These are phyloP conservation scores for Agaricus blazei DNA, from an alignment of 768 basidiomycete species.

Conservation along the genomic window DNA sequence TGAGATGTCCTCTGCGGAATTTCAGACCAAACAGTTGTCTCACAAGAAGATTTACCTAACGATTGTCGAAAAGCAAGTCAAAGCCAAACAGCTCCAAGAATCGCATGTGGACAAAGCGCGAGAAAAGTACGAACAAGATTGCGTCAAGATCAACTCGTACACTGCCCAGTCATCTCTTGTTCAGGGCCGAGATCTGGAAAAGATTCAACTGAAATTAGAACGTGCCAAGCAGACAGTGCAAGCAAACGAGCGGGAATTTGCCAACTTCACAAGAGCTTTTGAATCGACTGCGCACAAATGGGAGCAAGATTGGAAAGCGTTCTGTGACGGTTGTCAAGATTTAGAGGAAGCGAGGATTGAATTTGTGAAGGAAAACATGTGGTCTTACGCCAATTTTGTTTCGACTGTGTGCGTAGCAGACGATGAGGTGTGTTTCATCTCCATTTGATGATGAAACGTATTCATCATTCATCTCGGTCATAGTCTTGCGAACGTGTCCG, in stretches of 20 bases:
- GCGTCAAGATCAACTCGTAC: constrained; percentile 88
- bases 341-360: constrained; percentile 93
- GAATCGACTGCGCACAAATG: constrained; percentile 79
- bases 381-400: constrained; percentile 95
- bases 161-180: constrained; percentile 88
- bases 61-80: constrained; percentile 85
- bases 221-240: constrained; percentile 89
- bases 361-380: constrained; percentile 92
- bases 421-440: constrained; percentile 67
- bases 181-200: constrained; percentile 92
- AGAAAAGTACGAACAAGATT: constrained; percentile 92
- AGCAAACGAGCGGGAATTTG: constrained; percentile 87
- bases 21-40: constrained; percentile 59
- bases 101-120: constrained; percentile 82
- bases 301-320: constrained; percentile 92
- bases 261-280: constrained; percentile 77
- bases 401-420: constrained; percentile 93
- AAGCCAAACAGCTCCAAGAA: constrained; percentile 84
- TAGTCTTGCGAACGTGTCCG: constrained; percentile 92
- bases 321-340: constrained; percentile 95
- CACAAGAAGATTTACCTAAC: constrained; percentile 72
- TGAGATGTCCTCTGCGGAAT: constrained; percentile 58
- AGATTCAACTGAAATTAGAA: constrained; percentile 81
- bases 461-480: constrained; percentile 5
- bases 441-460: background rate